phyloP scores from a whole-genome alignment of 2,329 filamentous ascomycete species.

The Aureobasidium sp. region DNA sequence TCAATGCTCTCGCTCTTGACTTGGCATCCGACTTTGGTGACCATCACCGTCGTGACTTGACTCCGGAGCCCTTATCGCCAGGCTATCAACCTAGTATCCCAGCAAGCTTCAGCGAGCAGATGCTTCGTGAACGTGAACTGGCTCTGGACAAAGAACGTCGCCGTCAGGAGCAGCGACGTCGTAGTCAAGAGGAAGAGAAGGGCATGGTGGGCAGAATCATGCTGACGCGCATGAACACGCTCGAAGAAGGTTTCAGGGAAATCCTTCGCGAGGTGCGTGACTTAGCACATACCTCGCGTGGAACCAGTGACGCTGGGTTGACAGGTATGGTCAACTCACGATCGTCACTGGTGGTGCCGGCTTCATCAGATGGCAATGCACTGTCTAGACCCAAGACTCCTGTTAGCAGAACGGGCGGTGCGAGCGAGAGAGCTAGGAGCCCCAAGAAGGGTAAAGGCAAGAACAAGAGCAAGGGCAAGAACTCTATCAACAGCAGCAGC shows the following conservation, averaged over 20 bases:
- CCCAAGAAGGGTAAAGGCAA: conserved; percentile 4
- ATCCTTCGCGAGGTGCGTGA: conserved; percentile 36
- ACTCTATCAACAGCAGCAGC: background rate
- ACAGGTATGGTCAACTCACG: conserved; percentile 9
- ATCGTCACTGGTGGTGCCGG: background rate
- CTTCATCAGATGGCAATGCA: background rate
- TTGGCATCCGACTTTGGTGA: conserved; percentile 67
- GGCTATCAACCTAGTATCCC: conserved; percentile 30
- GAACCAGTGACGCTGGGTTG: conserved; percentile 24
- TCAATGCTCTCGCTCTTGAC: conserved; percentile 57
- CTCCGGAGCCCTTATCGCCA: conserved; percentile 44
- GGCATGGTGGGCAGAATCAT: conserved; percentile 73
- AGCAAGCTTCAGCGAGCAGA: conserved; percentile 36
- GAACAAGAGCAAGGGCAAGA: conserved; percentile 11
- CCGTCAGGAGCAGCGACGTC: conserved; percentile 31
- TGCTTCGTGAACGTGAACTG: conserved; percentile 49
- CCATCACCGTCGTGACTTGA: conserved; percentile 33
- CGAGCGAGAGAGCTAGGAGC: conserved; percentile 4
- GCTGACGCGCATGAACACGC: conserved; percentile 81
- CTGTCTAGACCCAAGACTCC: conserved; percentile 9
- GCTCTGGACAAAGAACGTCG: conserved; percentile 32
- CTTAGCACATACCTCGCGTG: conserved; percentile 21
- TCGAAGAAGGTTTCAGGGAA: conserved; percentile 85
- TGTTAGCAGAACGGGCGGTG: background rate
- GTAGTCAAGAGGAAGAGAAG: conserved; percentile 48